Evolutionary conservation across 345 rosid species (phyloP), one percentile per base, ranked within the genome.

Genomic region (Camelina hispida): DNA sequence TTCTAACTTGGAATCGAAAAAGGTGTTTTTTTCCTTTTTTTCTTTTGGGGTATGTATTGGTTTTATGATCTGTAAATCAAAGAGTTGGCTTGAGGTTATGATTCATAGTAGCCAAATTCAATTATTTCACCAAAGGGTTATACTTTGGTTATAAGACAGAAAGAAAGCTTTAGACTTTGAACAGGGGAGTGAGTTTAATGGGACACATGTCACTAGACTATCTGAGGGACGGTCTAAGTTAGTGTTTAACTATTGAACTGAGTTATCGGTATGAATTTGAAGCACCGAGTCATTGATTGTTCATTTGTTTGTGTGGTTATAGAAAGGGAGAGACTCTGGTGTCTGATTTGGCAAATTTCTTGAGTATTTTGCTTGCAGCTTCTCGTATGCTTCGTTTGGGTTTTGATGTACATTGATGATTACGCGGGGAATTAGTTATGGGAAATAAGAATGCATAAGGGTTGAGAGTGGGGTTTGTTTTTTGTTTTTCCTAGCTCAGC

Each of bases 71-170:
- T 63, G 75, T 62, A 23, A 23, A 0, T 46, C 35, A 28, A 28
- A 76, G 15, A 53, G 35, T 62, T 62, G 52, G 58, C 18, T 43
- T 48, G 50, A 22, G 18, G 54, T 68, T 75, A 12, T 52, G 22
- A 23, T 0, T 35, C 40, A 32, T 42, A 66, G 9, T 43, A 34
- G 16, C 30, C 47, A 69, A 5, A 5, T 14, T 16, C 2, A 16
- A 62, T 69, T 9, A 12, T 42, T 32, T 30, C 74, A 23, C 56
- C 57, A 54, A 43, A 69, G 44, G 2, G 16, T 43, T 42, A 7
- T 53, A 76, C 66, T 70, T 64, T 37, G 66, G 23, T 76, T 60
- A 47, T 46, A 54, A 13, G 43, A 16, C 53, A 50, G 40, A 59
- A 30, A 46, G 2, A 64, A 32, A 43, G 38, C 28, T 37, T 25